These are phyloP conservation scores for Fusarium sp. DNA, from an alignment of 2,329 filamentous ascomycete genomes.

Conservation along the genomic window DNA sequence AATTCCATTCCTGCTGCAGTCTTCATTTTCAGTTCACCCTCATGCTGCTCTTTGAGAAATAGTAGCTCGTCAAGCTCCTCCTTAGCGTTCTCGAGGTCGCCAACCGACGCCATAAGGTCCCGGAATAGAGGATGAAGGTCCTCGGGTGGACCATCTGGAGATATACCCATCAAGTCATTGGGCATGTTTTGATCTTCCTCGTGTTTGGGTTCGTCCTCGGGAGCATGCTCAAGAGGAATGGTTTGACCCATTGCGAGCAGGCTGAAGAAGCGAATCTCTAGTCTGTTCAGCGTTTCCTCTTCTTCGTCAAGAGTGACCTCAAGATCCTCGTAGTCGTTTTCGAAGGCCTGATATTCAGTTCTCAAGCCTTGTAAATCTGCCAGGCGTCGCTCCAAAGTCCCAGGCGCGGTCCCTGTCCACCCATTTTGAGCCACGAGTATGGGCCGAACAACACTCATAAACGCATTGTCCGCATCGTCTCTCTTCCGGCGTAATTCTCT, in stretches of 20 bases:
- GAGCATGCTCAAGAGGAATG: slow-evolving; percentile 17
- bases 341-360: slow-evolving; percentile 54
- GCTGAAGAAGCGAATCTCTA: slow-evolving; percentile 57
- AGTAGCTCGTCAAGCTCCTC: slow-evolving; percentile 62
- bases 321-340: slow-evolving; percentile 54
- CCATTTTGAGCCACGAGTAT: slow-evolving; percentile 50
- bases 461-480: slow-evolving; percentile 56
- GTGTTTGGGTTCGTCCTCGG: slow-evolving; percentile 15
- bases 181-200: slow-evolving; percentile 46
- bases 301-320: slow-evolving; percentile 54
- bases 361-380: slow-evolving; percentile 55
- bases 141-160: slow-evolving; percentile 51
- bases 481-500: slow-evolving; percentile 50
- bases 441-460: slow-evolving; percentile 56
- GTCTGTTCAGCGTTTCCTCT: slow-evolving; percentile 51
- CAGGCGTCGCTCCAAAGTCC: slow-evolving; percentile 49
- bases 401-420: slow-evolving; percentile 34
- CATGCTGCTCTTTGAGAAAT: slow-evolving; percentile 54
- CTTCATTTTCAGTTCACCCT: slow-evolving; percentile 55
- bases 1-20: slow-evolving; percentile 46
- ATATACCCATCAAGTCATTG: slow-evolving; percentile 54
- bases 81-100: slow-evolving; percentile 60
- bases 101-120: slow-evolving; percentile 58
- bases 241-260: slow-evolving; percentile 51
- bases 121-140: slow-evolving; percentile 63